Percentiles rank a stretch among this genome's conserved stretches.
These are phyloP conservation scores for Vigna angularis DNA, from an alignment of 306 rosid genomes.

Conservation along the genomic window DNA sequence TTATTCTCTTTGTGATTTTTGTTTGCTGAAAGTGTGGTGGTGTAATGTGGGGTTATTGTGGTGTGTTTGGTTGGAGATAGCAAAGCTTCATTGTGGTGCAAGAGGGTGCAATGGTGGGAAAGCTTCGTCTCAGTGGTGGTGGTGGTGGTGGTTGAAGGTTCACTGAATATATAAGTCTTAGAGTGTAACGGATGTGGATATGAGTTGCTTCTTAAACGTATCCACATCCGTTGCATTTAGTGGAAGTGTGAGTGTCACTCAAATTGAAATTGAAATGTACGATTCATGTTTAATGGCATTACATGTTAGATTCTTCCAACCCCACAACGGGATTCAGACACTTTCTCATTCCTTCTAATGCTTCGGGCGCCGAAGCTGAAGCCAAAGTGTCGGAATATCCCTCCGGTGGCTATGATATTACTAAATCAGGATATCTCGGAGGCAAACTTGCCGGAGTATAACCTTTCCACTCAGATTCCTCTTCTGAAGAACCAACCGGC, in stretches of 20 bases:
- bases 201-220: too few species aligned
- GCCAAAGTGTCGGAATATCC: constrained; percentile 10
- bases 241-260: not conserved
- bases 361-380: constrained; percentile 26
- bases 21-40: too few species aligned
- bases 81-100: too few species aligned
- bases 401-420: constrained; percentile 36
- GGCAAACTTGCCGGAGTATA: not conserved
- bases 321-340: constrained; percentile 32
- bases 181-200: too few species aligned
- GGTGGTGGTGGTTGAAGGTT: too few species aligned
- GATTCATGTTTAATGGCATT: constrained; percentile 30
- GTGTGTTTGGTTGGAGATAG: too few species aligned
- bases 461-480: constrained; percentile 4
- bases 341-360: constrained; percentile 18
- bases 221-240: not conserved
- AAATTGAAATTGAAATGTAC: not conserved
- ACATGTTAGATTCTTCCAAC: not conserved
- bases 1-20: too few species aligned
- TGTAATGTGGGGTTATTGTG: too few species aligned
- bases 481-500: not conserved
- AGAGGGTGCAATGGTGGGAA: too few species aligned
- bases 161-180: too few species aligned
- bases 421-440: constrained; percentile 16
- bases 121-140: too few species aligned